Base-by-base conservation (phyloP, 306 rosid species). In the Corylus avellana region DNA sequence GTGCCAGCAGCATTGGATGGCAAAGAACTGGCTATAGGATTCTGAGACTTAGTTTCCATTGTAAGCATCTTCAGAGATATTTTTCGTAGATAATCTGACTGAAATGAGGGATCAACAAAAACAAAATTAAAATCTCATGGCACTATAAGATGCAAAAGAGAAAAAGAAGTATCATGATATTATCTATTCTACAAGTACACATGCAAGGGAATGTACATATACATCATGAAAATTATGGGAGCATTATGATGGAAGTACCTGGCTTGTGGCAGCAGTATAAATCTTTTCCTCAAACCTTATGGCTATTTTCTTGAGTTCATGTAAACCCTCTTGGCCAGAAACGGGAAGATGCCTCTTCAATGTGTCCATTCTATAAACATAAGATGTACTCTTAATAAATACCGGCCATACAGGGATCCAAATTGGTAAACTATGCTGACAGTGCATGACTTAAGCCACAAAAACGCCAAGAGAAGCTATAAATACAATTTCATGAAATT, bases 231-330 rank as follows among this genome's bases (percentile, higher is more conserved):
- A 12, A 29, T 10, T 12, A 62, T 62, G 7, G 69, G 29, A 51
- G 53, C 53, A 78, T 77, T 18, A 57, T 25, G 44, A 49, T 73
- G 37, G 54, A 77, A 25, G 22, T 84, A 94, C 97, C 95, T 91
- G 92, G 80, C 76, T 91, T 47, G 85, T 85, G 54, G 97, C 90
- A 61, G 85, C 89, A 61, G 72, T 17, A 79, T 79, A 90, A 81
- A 91, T 85, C 84, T 92, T 90, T 50, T 92, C 98, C 86, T 94
- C 95, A 81, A 94, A 91, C 84, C 93, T 92, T 77, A 83, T 84
- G 77, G 97, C 97, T 74, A 92, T 91, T 77, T 84, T 85, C 70
- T 13, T 77, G 49, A 94, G 92, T 82, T 90, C 91, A 42, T 2
- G 82, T 66, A 92, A 54, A 74, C 97, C 96, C 2, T 85, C 97